Base-by-base conservation (phyloP, 2,329 filamentous ascomycete species). In the Sordariomycetes sp. region DNA sequence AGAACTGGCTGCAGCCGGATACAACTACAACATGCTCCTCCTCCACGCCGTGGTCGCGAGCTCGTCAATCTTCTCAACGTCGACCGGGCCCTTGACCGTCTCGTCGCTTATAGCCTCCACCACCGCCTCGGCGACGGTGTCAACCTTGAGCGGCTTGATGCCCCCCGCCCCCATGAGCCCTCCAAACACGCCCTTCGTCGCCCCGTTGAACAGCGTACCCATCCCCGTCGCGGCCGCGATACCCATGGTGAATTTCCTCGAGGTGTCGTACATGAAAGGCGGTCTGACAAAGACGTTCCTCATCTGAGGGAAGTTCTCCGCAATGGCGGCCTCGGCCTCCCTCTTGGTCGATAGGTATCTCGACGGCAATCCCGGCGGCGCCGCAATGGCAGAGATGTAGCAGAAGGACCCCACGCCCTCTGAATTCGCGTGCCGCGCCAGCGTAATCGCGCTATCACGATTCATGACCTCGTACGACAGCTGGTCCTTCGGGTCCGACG, bases 381-480 rank as follows among this genome's bases (percentile, higher is more conserved):
- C 92, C 1, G 79, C 89, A 0, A 90, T 88, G 2, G 94, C 94
- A 39, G 90, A 96, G 60, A 99, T 86, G 75, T 90, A 97, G 59
- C 86, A 83, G 68, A 96, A 96, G 0, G 84, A 82, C 20, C 77
- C 72, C 15, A 86, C 85, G 39, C 82, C 77, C 59, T 82, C 81
- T 36, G 73, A 73, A 28, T 79, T 78, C 1, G 90, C 84, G 67
- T 92, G 88, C 65, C 86, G 83, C 15, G 92, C 94, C 15, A 96
- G 78, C 57, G 86, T 80, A 60, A 97, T 82, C 53, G 92, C 92
- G 73, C 76, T 82, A 72, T 97, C 92, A 58, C 94, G 82, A 73
- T 99, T 99, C 90, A 99, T 96, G 60, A 90, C 78, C 74, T 97
- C 94, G 74, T 99, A 99, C 20, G 92, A 96, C 65, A 96, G 77